Conservation (phyloP, 257 asterid species). For the Cynanchum wilfordii region DNA sequence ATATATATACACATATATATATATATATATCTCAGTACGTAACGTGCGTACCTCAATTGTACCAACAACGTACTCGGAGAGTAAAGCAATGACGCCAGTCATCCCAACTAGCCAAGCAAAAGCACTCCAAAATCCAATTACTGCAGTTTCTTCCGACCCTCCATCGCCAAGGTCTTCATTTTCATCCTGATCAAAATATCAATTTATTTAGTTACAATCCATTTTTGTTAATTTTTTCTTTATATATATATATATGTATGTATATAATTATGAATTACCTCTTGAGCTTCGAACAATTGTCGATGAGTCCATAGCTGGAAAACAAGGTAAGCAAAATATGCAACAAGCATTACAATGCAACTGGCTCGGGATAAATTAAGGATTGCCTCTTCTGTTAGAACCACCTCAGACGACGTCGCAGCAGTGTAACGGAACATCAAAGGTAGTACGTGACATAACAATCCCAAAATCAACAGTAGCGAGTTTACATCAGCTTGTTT, state of each 20-base stretch:
- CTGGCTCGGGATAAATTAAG: slow-evolving; percentile 65
- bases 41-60: slow-evolving; percentile 63
- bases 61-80: slow-evolving; percentile 78
- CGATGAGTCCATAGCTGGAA: slow-evolving; percentile 87
- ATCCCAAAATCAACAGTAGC: slow-evolving; percentile 57
- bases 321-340: slow-evolving; percentile 60
- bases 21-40: too few relatives aligned
- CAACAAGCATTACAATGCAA: slow-evolving; percentile 70
- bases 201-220: too few relatives aligned
- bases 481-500: slow-evolving; percentile 84
- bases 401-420: slow-evolving; percentile 26
- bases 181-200: slow-evolving; percentile 17
- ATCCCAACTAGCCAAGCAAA: slow-evolving; percentile 60
- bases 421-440: slow-evolving; percentile 48
- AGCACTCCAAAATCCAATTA: slow-evolving; percentile 69
- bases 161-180: slow-evolving; percentile 25
- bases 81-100: slow-evolving; percentile 68
- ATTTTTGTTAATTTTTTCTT: too few relatives aligned
- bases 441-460: slow-evolving; percentile 67
- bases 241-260: too few relatives aligned
- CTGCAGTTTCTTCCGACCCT: slow-evolving; percentile 42
- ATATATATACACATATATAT: too few relatives aligned
- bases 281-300: slow-evolving; percentile 53
- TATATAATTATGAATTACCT: slow-evolving; percentile 20
- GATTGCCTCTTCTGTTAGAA: slow-evolving; percentile 21